phyloP scores from a whole-genome alignment of 495 filamentous ascomycete species.

The Aspergillus taichungensis region DNA sequence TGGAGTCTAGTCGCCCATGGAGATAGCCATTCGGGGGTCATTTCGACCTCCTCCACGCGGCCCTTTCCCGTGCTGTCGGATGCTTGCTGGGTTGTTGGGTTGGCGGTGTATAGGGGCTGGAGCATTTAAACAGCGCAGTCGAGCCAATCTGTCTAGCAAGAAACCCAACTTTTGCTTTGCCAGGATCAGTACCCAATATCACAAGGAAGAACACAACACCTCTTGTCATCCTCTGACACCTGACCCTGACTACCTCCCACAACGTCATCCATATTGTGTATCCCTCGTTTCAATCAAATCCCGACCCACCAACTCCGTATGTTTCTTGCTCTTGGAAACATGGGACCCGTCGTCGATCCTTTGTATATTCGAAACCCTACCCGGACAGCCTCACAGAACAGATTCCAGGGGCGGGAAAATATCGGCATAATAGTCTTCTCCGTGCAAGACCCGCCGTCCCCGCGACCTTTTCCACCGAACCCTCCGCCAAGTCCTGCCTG shows the following conservation, averaged over 20 bases:
- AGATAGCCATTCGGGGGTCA: slow-evolving; percentile 10
- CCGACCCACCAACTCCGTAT: too few species aligned
- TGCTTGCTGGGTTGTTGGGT: slow-evolving; percentile 12
- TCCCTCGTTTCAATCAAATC: too few species aligned
- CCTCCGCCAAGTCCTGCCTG: slow-evolving; percentile 37
- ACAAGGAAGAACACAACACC: too few species aligned
- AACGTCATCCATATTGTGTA: too few species aligned
- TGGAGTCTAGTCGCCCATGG: slow-evolving; percentile 13
- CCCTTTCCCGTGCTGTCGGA: slow-evolving; percentile 15
- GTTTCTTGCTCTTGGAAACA: too few species aligned
- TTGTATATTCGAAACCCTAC: too few species aligned
- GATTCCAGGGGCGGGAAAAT: not conserved
- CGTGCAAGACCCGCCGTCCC: slow-evolving; percentile 28
- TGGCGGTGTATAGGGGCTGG: slow-evolving; percentile 28
- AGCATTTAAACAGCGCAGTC: slow-evolving; percentile 7
- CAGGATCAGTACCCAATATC: too few species aligned
- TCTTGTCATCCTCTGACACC: too few species aligned
- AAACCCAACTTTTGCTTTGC: too few species aligned
- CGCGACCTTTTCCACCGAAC: slow-evolving; percentile 33
- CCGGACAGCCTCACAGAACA: not conserved
- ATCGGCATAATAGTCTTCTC: slow-evolving; percentile 4
- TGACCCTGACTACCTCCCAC: too few species aligned
- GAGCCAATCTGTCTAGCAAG: too few species aligned
- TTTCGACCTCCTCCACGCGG: slow-evolving; percentile 17
- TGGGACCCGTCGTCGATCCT: not conserved